These are phyloP conservation scores for Diplodia sapinea DNA, from an alignment of 2,329 filamentous ascomycete genomes.

Conservation along the genomic window DNA sequence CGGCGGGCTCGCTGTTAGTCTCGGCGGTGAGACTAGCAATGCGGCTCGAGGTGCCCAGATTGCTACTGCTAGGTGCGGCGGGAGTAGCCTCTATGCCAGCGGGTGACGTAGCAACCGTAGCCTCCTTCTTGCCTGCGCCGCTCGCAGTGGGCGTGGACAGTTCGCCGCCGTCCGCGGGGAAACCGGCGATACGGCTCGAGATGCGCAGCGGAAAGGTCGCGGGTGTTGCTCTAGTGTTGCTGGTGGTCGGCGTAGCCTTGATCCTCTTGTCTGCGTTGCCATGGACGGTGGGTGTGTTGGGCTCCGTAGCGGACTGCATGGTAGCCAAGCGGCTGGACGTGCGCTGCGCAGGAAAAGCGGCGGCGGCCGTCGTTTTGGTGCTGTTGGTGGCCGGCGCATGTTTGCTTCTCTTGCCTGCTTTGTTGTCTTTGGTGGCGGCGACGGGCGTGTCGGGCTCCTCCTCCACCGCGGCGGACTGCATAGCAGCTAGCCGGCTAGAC, in stretches of 20 bases:
- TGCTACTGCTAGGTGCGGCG: background rate
- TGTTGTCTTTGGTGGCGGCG: background rate
- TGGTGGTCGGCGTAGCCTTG: background rate
- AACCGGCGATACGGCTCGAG: background rate
- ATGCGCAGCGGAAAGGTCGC: background rate
- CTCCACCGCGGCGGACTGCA: background rate
- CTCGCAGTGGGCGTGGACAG: too few relatives aligned
- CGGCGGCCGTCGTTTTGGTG: background rate
- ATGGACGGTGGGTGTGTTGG: background rate
- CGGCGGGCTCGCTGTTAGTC: background rate
- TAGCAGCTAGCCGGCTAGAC: background rate
- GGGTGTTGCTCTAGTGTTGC: background rate
- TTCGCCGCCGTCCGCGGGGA: background rate
- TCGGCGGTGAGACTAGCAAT: background rate
- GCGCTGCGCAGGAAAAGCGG: background rate
- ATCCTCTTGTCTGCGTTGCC: background rate
- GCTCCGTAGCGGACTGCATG: background rate
- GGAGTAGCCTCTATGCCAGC: background rate
- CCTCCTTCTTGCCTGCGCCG: background rate
- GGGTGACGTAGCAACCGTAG: background rate
- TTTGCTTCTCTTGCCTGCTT: background rate
- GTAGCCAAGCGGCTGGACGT: background rate
- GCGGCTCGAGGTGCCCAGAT: background rate
- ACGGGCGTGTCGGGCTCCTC: background rate
- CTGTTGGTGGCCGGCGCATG: background rate